Percentiles rank a stretch among this genome's conserved stretches.
phyloP scores from a whole-genome alignment of 2,329 filamentous ascomycete genomes.

The Penicillium olsonii region DNA sequence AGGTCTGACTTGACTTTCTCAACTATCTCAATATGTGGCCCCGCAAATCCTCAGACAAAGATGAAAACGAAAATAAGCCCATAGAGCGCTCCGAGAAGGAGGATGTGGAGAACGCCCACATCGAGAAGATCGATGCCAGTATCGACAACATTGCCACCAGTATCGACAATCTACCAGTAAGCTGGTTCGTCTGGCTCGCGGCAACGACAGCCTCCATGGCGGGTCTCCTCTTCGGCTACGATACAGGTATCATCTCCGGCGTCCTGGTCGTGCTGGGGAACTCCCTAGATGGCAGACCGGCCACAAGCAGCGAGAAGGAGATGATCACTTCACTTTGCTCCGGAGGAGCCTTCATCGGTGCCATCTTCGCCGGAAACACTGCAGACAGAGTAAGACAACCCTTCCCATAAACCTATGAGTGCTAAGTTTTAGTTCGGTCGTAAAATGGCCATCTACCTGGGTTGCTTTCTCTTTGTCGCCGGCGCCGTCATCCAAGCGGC shows the following conservation, averaged over 20 bases:
- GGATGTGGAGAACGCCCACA: conserved; percentile 7
- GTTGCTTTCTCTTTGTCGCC: conserved; percentile 43
- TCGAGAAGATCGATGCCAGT: conserved; percentile 10
- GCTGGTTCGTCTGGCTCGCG: conserved; percentile 42
- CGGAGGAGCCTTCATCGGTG: conserved; percentile 50
- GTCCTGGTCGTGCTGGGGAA: conserved; percentile 39
- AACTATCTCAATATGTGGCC: neutral
- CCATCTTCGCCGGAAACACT: conserved; percentile 39
- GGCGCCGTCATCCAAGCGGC: conserved; percentile 42
- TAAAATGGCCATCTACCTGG: conserved; percentile 45
- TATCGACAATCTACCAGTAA: conserved; percentile 43
- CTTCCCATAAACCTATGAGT: neutral
- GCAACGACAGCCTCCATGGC: conserved; percentile 39
- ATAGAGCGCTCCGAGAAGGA: conserved; percentile 8
- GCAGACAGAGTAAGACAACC: conserved; percentile 44
- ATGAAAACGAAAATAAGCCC: neutral
- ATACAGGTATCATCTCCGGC: conserved; percentile 50
- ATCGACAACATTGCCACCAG: conserved; percentile 26
- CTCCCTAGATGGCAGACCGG: conserved; percentile 41
- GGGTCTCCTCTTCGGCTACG: conserved; percentile 44
- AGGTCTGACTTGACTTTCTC: too few relatives aligned
- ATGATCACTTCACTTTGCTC: conserved; percentile 55
- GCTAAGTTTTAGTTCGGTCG: conserved; percentile 35
- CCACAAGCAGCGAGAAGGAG: conserved; percentile 50
- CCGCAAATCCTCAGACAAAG: neutral